A percentile compares a stretch with the other conserved stretches of the same genome.
phyloP scores from a whole-genome alignment of 1,284 basidiomycete genomes.

The Fereydounia khargensis region DNA sequence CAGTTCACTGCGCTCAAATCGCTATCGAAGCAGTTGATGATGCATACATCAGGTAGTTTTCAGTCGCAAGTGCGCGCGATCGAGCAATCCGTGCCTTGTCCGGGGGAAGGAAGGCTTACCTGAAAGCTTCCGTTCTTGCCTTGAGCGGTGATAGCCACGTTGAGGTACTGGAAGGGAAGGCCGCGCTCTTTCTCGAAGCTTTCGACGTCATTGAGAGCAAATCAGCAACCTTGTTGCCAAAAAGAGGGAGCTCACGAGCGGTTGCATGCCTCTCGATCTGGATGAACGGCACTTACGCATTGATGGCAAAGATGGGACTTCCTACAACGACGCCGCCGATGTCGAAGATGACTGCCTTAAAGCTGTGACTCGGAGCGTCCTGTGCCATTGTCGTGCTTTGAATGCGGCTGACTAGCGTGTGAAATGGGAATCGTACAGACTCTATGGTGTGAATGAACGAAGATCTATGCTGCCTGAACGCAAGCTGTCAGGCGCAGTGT shows the following conservation, averaged over 20 bases:
- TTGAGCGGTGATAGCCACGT: conserved; percentile 54
- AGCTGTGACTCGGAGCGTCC: too few relatives aligned
- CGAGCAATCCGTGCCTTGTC: too few relatives aligned
- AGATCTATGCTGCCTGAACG: too few relatives aligned
- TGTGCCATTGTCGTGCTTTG: too few relatives aligned
- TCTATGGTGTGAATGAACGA: too few relatives aligned
- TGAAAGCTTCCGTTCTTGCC: conserved; percentile 56
- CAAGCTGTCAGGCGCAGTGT: too few relatives aligned
- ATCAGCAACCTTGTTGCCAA: neutral
- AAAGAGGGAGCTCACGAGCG: too few relatives aligned
- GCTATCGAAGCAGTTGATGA: conserved; percentile 8
- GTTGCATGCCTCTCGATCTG: neutral
- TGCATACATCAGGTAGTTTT: neutral
- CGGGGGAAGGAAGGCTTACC: too few relatives aligned
- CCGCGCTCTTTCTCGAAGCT: conserved; percentile 41
- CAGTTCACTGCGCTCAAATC: conserved; percentile 54
- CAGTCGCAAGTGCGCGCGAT: too few relatives aligned
- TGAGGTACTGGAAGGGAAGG: conserved; percentile 56
- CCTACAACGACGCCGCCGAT: conserved; percentile 58
- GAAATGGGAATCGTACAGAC: too few relatives aligned
- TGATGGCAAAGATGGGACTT: conserved; percentile 52
- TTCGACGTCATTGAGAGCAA: neutral
- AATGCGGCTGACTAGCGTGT: too few relatives aligned
- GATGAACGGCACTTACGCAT: conserved; percentile 18
- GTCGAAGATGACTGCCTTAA: conserved; percentile 52